Base-by-base conservation (phyloP, 441 rosid genomes). In the Arabidopsis hybrid region DNA sequence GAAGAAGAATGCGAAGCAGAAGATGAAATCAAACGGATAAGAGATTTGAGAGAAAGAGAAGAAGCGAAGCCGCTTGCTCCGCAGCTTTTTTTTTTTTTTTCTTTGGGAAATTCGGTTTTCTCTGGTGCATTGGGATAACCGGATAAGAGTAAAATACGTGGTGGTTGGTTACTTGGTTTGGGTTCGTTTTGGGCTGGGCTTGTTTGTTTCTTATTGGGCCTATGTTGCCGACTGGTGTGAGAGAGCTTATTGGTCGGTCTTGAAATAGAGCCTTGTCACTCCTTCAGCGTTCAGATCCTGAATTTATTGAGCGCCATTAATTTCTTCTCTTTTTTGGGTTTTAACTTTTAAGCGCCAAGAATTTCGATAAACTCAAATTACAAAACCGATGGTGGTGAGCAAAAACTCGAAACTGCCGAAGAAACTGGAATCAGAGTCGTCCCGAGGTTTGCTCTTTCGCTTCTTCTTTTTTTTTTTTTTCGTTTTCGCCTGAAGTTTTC, bases 71-170 rank as follows among this genome's bases (percentile, higher is more conserved):
- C 61, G 69, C 75, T 58, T 2, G 5, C 52, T 47, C 65, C 51
- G 11, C 36, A 53, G 43, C 72, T 26, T 5, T 49, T 47, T 66
- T 40, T 31, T 18, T 36, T 5, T 50, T n/a, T 53, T 62, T 11
- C 1, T 11, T 39, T 39, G 36, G 45, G 32, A 61, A 36, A 34
- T 34, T 45, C 66, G 46, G 66, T 76, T 76, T 46, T 45, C 60
- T 62, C 66, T 47, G 71, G 71, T 34, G 21, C 61, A 21, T 64
- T 63, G 59, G 40, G 76, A 76, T 57, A 76, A 76, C 79, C 79
- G 79, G 79, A 75, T 75, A 75, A 75, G 79, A 75, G 51, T 70
- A 75, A 75, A 75, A 69, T 62, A 35, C 65, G 79, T 69, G 74
- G 79, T 69, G 36, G 8, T 60, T 62, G 66, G 60, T 62, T 75